phyloP scores from a whole-genome alignment of 2,329 filamentous ascomycete genomes.

The Amesomyces nigricolor region DNA sequence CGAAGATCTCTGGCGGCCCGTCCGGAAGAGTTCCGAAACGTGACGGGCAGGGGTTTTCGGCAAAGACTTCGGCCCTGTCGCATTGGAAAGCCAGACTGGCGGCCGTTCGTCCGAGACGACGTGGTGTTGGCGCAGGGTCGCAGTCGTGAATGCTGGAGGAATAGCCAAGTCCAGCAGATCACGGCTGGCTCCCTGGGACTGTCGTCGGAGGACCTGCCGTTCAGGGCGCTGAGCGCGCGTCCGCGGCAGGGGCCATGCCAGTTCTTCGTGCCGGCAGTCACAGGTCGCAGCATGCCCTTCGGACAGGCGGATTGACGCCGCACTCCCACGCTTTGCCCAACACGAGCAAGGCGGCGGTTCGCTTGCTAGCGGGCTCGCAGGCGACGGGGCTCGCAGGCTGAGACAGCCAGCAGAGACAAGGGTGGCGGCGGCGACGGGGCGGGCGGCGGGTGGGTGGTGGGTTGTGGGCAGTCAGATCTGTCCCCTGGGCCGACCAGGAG shows the following conservation, averaged over 20 bases:
- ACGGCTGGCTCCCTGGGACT: conserved; percentile 2
- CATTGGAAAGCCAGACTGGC: background rate
- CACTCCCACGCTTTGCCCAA: background rate
- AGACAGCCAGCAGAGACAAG: background rate
- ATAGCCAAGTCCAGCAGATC: background rate
- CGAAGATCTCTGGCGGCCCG: too few relatives aligned
- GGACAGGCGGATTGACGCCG: conserved; percentile 7
- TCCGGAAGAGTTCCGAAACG: too few relatives aligned
- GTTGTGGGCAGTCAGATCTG: background rate
- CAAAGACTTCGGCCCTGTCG: background rate
- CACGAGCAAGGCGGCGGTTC: background rate
- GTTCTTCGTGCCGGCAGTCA: background rate
- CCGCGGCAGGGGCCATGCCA: background rate
- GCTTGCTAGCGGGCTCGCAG: background rate
- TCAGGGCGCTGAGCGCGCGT: conserved; percentile 9
- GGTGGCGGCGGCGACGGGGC: background rate
- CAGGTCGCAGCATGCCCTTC: background rate
- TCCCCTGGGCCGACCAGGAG: background rate
- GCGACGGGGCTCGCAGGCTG: background rate
- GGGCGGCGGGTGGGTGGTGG: conserved; percentile 3
- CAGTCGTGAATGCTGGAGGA: too few relatives aligned
- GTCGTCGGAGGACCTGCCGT: conserved; percentile 9
- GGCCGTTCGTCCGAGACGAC: background rate
- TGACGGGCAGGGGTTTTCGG: too few relatives aligned
- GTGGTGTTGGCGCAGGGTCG: background rate